phyloP scores from a whole-genome alignment of 306 rosid genomes.

The Acmispon strigosus region DNA sequence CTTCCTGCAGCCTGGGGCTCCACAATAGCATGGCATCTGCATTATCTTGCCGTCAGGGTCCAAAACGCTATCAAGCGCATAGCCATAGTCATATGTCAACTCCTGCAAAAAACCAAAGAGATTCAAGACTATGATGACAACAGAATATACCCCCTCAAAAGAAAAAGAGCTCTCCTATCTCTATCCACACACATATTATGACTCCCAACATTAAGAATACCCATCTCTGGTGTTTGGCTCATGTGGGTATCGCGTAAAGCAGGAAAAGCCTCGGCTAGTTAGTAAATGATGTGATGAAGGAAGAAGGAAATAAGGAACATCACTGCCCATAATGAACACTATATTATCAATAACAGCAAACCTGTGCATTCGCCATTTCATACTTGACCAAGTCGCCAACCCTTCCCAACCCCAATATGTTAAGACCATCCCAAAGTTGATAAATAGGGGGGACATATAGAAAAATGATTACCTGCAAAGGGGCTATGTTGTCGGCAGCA shows the following conservation, averaged over 20 bases:
- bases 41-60: slow-evolving; percentile 70
- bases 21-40: slow-evolving; percentile 82
- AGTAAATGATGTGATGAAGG: too few relatives aligned
- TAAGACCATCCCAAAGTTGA: too few relatives aligned
- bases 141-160: not conserved
- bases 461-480: slow-evolving; percentile 64
- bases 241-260: too few relatives aligned
- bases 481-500: slow-evolving; percentile 96
- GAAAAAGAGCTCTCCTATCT: not conserved
- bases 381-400: not conserved
- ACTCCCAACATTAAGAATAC: too few relatives aligned
- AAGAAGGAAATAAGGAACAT: too few relatives aligned
- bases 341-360: not conserved
- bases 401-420: not conserved
- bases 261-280: too few relatives aligned
- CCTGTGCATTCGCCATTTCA: not conserved
- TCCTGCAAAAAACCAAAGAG: slow-evolving; percentile 45
- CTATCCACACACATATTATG: too few relatives aligned
- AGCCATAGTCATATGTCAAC: slow-evolving; percentile 90
- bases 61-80: slow-evolving; percentile 77
- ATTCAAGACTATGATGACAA: not conserved
- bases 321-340: not conserved
- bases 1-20: slow-evolving; percentile 77
- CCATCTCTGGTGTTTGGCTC: too few relatives aligned
- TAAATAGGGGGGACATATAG: not conserved